Percentiles rank a stretch among this genome's conserved stretches.
Conservation (phyloP, 2,329 filamentous ascomycete species). For the Fusarium pininemorale region DNA sequence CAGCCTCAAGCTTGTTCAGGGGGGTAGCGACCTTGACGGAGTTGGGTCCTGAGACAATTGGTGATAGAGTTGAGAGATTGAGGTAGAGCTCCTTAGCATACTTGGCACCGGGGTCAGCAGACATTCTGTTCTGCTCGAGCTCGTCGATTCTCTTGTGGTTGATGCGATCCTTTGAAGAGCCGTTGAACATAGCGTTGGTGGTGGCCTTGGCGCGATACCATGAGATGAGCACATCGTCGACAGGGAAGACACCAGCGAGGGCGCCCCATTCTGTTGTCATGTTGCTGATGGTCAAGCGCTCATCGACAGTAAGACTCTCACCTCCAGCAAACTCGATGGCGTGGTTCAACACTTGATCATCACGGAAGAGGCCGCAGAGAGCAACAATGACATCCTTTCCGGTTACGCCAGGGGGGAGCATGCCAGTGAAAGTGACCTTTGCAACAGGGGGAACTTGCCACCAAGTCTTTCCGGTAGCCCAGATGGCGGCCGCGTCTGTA, state of each 20-base stretch:
- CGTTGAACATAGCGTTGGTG: slow-evolving; percentile 67
- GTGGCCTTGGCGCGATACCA: slow-evolving; percentile 86
- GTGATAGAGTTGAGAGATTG: slow-evolving; percentile 83
- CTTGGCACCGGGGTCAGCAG: slow-evolving; percentile 77
- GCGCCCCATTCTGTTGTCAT: slow-evolving; percentile 88
- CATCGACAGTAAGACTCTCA: slow-evolving; percentile 77
- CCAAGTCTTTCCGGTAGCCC: slow-evolving; percentile 85
- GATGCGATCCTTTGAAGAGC: slow-evolving; percentile 66
- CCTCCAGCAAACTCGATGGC: slow-evolving; percentile 88
- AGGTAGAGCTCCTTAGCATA: slow-evolving; percentile 88
- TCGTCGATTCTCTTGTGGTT: slow-evolving; percentile 78
- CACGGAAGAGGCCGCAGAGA: slow-evolving; percentile 85
- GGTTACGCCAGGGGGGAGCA: slow-evolving; percentile 80
- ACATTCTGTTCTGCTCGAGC: slow-evolving; percentile 71
- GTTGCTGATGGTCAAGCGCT: slow-evolving; percentile 77
- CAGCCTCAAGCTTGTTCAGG: slow-evolving; percentile 73
- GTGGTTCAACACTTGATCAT: slow-evolving; percentile 90
- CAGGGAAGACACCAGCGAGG: slow-evolving; percentile 71
- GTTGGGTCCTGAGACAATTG: slow-evolving; percentile 88
- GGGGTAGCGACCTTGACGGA: slow-evolving; percentile 89
- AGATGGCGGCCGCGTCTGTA: slow-evolving; percentile 87
- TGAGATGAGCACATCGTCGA: slow-evolving; percentile 74
- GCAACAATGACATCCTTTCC: slow-evolving; percentile 96
- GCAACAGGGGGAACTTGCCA: slow-evolving; percentile 88
- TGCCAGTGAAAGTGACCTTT: slow-evolving; percentile 79